Conservation (phyloP, 176 grass and related monocot genomes). For the Ampelocalamus luodianensis region DNA sequence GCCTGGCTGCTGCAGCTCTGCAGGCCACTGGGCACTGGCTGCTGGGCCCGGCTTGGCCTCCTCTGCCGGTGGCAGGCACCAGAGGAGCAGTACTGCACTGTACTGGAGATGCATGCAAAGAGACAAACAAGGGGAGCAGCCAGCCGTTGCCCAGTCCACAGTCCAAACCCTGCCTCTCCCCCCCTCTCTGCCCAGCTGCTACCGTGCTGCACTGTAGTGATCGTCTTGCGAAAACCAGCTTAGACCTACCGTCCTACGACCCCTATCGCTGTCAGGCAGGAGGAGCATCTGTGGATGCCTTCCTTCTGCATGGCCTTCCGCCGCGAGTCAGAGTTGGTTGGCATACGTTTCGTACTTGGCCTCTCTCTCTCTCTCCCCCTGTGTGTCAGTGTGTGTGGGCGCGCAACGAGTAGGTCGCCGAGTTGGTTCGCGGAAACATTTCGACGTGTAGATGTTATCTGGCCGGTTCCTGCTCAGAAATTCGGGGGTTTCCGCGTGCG, state of each 20-base stretch:
- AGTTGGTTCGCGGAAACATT: no score
- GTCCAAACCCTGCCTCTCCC: neutral
- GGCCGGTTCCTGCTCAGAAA: no score
- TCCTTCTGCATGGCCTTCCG: neutral
- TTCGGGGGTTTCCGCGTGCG: no score
- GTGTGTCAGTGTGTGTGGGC: no score
- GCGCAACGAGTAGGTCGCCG: no score
- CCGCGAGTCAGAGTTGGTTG: neutral
- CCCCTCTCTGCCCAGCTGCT: neutral
- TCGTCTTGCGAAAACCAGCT: neutral
- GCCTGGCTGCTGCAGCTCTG: neutral
- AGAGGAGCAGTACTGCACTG: neutral
- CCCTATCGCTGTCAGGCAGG: neutral
- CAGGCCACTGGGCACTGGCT: neutral
- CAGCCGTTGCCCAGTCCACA: neutral
- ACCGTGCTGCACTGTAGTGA: neutral
- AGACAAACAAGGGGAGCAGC: neutral
- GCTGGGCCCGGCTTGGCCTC: neutral
- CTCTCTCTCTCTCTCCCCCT: neutral
- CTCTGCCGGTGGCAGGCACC: conserved; percentile 23
- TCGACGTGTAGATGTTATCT: no score
- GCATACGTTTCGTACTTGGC: neutral
- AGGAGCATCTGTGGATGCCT: neutral
- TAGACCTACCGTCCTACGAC: neutral
- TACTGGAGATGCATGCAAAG: neutral